Evolutionary conservation across 2,329 filamentous ascomycete genomes (phyloP).

Genomic region (Pseudogymnoascus sp.): DNA sequence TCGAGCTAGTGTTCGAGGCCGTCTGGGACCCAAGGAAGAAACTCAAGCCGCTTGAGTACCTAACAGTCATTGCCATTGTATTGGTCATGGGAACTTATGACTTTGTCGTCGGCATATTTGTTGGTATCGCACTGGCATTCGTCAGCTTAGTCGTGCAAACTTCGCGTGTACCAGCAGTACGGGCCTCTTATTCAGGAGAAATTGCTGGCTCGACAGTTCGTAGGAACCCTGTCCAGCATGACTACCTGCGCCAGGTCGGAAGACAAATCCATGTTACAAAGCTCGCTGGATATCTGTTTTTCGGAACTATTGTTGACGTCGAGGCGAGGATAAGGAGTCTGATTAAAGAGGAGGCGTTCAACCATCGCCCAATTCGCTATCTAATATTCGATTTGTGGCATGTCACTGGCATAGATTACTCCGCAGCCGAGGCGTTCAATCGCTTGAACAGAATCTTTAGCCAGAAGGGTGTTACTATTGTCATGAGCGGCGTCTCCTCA

Average conservation of each 20-base stretch:
- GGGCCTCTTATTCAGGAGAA: conserved; percentile 82
- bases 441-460: conserved; percentile 80
- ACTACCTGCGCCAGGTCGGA: conserved; percentile 78
- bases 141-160: conserved; percentile 87
- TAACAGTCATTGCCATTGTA: conserved; percentile 84
- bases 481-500: conserved; percentile 75
- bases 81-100: conserved; percentile 95
- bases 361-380: conserved; percentile 73
- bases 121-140: conserved; percentile 87
- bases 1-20: conserved; percentile 84
- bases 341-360: conserved; percentile 76
- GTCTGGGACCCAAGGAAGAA: conserved; percentile 84
- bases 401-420: conserved; percentile 91
- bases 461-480: conserved; percentile 69
- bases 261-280: conserved; percentile 87
- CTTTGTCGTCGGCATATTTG: conserved; percentile 88
- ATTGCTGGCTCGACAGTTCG: conserved; percentile 88
- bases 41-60: conserved; percentile 76
- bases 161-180: conserved; percentile 79
- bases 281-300: conserved; percentile 92
- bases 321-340: conserved; percentile 79
- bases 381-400: conserved; percentile 82
- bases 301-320: conserved; percentile 92
- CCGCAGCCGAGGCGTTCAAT: conserved; percentile 89
- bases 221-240: conserved; percentile 79